A percentile compares a stretch with the other conserved stretches of the same genome.
Evolutionary conservation across 768 basidiomycete genomes (phyloP).

Genomic region (Russula lepida): DNA sequence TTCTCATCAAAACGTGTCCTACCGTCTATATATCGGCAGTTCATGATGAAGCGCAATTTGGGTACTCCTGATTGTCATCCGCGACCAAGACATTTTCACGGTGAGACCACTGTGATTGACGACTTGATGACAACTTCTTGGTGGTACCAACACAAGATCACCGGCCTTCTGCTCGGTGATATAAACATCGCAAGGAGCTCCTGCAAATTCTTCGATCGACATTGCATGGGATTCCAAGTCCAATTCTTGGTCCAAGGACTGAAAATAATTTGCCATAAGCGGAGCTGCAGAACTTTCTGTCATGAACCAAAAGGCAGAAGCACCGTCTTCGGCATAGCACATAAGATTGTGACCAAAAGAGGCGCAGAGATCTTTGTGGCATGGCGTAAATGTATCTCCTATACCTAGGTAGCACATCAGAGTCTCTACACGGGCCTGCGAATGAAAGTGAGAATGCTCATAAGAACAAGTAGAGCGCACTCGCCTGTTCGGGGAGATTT

Average conservation of each 20-base stretch:
- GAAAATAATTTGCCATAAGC: constrained; percentile 50
- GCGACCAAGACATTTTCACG: constrained; percentile 79
- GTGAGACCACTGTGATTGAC: constrained; percentile 75
- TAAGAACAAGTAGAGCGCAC: constrained; percentile 21
- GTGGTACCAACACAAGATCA: constrained; percentile 75
- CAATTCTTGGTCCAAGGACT: constrained; percentile 45
- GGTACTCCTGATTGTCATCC: constrained; percentile 66
- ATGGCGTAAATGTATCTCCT: constrained; percentile 77
- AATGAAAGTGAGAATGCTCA: neutral
- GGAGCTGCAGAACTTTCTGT: constrained; percentile 52
- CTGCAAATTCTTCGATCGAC: constrained; percentile 51
- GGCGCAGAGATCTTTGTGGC: constrained; percentile 78
- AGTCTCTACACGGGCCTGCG: constrained; percentile 46
- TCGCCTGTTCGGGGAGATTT: constrained; percentile 45
- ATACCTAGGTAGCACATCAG: constrained; percentile 81
- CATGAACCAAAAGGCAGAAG: constrained; percentile 85
- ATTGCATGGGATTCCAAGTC: constrained; percentile 69
- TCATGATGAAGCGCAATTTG: constrained; percentile 58
- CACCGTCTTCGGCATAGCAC: constrained; percentile 67
- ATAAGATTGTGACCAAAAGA: constrained; percentile 84
- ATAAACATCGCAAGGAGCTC: constrained; percentile 62
- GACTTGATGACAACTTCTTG: constrained; percentile 76
- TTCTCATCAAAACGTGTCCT: constrained; percentile 9
- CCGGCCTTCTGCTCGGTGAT: constrained; percentile 66
- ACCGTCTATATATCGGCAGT: constrained; percentile 76